Evolutionary conservation across 169 alveolate species (phyloP), one percentile per base, ranked within the genome.

Genomic region (Miamiensis avidus): DNA sequence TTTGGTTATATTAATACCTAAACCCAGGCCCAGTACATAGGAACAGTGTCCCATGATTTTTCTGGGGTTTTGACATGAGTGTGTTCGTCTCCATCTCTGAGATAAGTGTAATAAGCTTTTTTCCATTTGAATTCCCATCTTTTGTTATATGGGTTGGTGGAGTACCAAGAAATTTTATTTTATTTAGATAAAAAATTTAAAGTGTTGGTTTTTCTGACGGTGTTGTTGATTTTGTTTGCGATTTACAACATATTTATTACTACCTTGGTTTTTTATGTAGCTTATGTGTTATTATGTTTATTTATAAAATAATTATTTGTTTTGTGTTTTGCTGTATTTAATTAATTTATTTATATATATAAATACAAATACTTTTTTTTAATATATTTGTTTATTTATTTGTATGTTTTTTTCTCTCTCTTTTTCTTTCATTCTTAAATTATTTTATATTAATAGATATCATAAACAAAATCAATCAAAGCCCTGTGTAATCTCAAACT

Each of bases 101-200:
- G 90, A 69, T 86, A 86, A 65, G 90, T 81, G 34, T 86, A 86
- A 33, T 86, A 86, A 76, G 90, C 74, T 64, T 74, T 75, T 32
- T 86, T 86, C 75, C 77, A 86, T 82, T 86, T 86, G 81, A 34
- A 86, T 86, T 86, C 75, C 90, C 90, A 86, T 81, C 90, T 79
- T 78, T 86, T 86, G 81, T 86, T 86, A 84, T 86, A 86, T 77
- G 90, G 90, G 33, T 86, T 86, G 28, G 82, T 30, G 27, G 87
- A 81, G 69, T 74, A 31, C 87, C 82, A 86, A 72, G 75, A 82
- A 74, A 86, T 86, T 32, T 81, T 75, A 65, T 86, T 86, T 74
- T 81, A 86, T 65, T 86, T 34, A 74, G 90, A 31, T 72, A 49
- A 49, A 20, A 11, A 49, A 49, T 49, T 49, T 49, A 49, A 49